A percentile compares a stretch with the other conserved stretches of the same genome.
phyloP scores from a whole-genome alignment of 495 filamentous ascomycete species.

The Penicillium ochrochloron region DNA sequence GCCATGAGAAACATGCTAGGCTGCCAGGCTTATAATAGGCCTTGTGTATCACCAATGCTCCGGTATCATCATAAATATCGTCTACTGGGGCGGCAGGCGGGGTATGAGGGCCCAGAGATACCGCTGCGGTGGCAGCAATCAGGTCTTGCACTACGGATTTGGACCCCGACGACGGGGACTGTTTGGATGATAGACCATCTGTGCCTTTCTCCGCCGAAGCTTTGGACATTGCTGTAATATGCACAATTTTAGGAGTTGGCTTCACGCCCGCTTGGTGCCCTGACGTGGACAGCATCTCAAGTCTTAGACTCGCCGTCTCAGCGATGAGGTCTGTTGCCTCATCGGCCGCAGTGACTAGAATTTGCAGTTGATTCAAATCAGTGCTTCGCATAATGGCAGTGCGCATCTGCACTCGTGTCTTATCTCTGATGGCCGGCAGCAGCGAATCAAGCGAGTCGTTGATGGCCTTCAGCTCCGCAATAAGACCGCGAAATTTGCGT shows the following conservation, averaged over 20 bases:
- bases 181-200: background rate
- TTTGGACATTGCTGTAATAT: background rate
- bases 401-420: slow-evolving; percentile 2
- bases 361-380: slow-evolving; percentile 6
- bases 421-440: slow-evolving; percentile 4
- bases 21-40: background rate
- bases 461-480: slow-evolving; percentile 10
- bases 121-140: background rate
- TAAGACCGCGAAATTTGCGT: slow-evolving; percentile 6
- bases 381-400: slow-evolving; percentile 6
- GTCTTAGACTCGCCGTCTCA: slow-evolving; percentile 10
- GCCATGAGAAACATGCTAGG: background rate
- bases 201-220: too few relatives aligned
- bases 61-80: background rate
- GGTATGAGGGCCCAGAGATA: background rate
- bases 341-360: slow-evolving; percentile 6
- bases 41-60: background rate
- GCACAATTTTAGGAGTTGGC: slow-evolving; percentile 1
- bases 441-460: slow-evolving; percentile 7
- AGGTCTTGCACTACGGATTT: background rate
- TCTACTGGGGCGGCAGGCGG: background rate
- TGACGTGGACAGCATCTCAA: slow-evolving; percentile 11
- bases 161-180: background rate
- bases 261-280: background rate
- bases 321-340: slow-evolving; percentile 7